phyloP scores from a whole-genome alignment of 2,329 filamentous ascomycete genomes.

The Dothiorella sarmentorum region DNA sequence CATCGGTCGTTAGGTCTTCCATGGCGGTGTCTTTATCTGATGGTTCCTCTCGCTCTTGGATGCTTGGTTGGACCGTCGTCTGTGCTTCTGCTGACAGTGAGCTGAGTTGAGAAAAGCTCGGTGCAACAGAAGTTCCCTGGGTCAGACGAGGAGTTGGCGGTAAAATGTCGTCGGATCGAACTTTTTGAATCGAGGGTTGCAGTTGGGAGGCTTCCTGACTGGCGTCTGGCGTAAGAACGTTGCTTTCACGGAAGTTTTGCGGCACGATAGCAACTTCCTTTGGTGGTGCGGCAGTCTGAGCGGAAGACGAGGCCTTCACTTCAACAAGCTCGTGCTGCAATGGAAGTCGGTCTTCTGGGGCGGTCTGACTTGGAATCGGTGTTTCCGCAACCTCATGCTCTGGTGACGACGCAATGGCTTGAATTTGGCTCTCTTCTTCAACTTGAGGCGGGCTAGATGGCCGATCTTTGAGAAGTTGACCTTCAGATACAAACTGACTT shows the following conservation, averaged over 20 bases:
- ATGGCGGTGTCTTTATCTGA: neutral
- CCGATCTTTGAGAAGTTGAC: too few relatives aligned
- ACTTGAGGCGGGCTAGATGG: too few relatives aligned
- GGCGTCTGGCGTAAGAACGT: slow-evolving; percentile 22
- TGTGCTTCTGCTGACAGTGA: neutral
- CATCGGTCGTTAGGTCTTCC: neutral
- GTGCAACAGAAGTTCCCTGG: slow-evolving; percentile 27
- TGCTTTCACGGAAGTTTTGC: neutral
- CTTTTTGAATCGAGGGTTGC: slow-evolving; percentile 21
- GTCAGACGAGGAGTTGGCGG: slow-evolving; percentile 39
- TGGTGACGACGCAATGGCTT: neutral
- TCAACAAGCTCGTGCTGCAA: too few relatives aligned
- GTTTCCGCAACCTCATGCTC: neutral
- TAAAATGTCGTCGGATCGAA: slow-evolving; percentile 25
- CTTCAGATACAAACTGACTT: too few relatives aligned
- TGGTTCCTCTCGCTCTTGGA: neutral
- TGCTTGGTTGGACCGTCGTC: neutral
- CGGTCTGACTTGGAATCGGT: too few relatives aligned
- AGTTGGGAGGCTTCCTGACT: slow-evolving; percentile 29
- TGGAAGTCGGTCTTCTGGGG: too few relatives aligned
- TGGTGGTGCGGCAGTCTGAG: too few relatives aligned
- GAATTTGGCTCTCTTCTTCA: neutral
- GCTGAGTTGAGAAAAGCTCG: neutral
- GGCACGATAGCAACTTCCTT: neutral
- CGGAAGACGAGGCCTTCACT: too few relatives aligned